A percentile compares a stretch with the other conserved stretches of the same genome.
phyloP scores from a whole-genome alignment of 257 asterid genomes.

The Plectranthus barbatus region DNA sequence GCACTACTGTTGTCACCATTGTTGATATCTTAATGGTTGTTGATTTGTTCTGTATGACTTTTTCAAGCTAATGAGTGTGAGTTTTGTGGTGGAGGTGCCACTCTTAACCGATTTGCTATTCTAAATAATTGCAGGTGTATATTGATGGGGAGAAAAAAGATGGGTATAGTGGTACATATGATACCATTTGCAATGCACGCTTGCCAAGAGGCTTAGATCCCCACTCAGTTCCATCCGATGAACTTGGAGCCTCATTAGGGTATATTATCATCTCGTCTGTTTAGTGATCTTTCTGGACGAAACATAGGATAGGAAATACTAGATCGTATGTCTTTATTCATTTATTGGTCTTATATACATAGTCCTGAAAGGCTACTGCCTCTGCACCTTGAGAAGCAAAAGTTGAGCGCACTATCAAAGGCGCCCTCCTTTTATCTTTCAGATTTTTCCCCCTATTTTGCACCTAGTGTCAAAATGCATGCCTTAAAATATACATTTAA shows the following conservation, averaged over 20 bases:
- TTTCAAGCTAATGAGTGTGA: neutral
- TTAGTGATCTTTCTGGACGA: conserved; percentile 7
- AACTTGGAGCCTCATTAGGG: conserved; percentile 95
- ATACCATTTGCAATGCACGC: conserved; percentile 81
- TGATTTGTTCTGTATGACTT: conserved; percentile 8
- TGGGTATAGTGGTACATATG: conserved; percentile 58
- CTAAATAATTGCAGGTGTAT: conserved; percentile 41
- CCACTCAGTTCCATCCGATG: conserved; percentile 86
- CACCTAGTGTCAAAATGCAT: neutral
- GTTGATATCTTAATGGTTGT: neutral
- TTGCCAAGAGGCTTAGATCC: conserved; percentile 98
- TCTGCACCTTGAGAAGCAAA: neutral
- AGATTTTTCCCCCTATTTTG: neutral
- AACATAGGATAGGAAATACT: neutral
- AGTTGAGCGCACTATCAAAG: neutral
- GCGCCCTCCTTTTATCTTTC: neutral
- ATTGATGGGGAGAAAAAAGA: conserved; percentile 69
- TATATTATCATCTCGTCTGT: conserved; percentile 23
- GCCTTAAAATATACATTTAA: no score
- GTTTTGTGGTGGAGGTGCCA: conserved; percentile 13
- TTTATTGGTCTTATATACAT: neutral
- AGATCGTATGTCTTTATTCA: neutral
- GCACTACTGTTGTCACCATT: neutral
- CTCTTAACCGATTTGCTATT: neutral
- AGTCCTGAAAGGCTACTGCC: neutral